Evolutionary conservation across 2,329 filamentous ascomycete species (phyloP), one percentile per base, ranked within the genome.

Genomic region (Cryphonectria carpinicola): DNA sequence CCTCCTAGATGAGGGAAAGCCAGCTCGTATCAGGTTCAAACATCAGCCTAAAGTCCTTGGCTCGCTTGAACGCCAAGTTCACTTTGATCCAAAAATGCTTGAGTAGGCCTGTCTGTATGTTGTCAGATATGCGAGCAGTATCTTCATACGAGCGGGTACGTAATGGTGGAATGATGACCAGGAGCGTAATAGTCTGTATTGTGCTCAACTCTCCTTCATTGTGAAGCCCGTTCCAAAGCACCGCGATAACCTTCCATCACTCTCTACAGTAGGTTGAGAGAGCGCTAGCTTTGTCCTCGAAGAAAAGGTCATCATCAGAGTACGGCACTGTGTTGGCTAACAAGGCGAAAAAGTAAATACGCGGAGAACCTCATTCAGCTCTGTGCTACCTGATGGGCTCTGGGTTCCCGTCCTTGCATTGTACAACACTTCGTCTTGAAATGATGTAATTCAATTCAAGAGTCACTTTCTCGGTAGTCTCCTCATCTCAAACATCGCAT

Each of bases 151-250:
- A 32, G 32, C 2, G 32, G 32, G 4, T 3, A 32, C 32, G 4
- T 4, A 32, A 3, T 32, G 32, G 32, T 46, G 39, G 46, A 60
- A 60, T 67, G 22, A 67, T 60, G 22, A 46, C 49, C 43, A 67
- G 22, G 17, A 67, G 43, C 19, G 35, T 19, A 22, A 67, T 60
- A 56, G 49, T 67, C 52, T 67, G 65, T 7, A 67, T 43, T n/a
- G 58, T 43, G 28, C 35, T 54, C 17, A 67, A 14, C 25, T 60
- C 65, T 17, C 25, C 35, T 22, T 67, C 52, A 67, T 28, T 41
- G 5, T 28, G 13, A 19, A 60, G 28, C 11, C 46, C 35, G 46
- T 56, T 56, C 25, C 35, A 43, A 35, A 6, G 46, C 46, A 60
- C 60, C 22, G 60, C 46, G 25, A 67, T 60, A 14, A 49, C 25